Evolutionary conservation across 192 early-diverging fungal genomes (phyloP).

Genomic region (Dimargaris xerosporica): DNA sequence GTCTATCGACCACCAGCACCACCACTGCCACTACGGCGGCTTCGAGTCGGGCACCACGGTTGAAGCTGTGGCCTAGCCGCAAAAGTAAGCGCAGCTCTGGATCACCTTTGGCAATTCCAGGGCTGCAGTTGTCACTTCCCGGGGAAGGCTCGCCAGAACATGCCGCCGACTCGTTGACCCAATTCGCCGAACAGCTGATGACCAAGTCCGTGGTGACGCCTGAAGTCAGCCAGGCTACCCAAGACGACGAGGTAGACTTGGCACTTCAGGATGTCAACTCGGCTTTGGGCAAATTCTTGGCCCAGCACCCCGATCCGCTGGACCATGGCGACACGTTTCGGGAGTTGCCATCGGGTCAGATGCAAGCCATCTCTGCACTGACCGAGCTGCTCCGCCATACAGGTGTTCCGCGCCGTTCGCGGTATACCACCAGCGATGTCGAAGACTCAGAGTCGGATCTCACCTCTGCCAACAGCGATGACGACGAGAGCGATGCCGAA

Average conservation of each 20-base stretch:
- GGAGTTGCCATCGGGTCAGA: constrained; percentile 3
- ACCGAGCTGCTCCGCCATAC: constrained; percentile 5
- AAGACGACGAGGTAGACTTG: constrained; percentile 6
- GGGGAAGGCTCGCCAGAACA: no score
- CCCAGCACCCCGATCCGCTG: background rate
- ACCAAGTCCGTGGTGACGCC: background rate
- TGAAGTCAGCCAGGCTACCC: background rate
- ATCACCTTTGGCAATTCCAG: no score
- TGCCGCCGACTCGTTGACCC: no score
- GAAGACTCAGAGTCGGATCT: constrained; percentile 6
- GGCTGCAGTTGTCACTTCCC: no score
- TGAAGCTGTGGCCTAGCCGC: no score
- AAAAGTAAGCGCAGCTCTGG: no score
- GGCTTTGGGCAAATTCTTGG: constrained; percentile 4
- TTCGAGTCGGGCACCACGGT: no score
- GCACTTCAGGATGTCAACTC: constrained; percentile 6
- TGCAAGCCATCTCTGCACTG: constrained; percentile 9
- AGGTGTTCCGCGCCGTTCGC: background rate
- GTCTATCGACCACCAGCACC: no score
- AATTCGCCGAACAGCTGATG: no score
- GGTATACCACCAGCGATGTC: constrained; percentile 2
- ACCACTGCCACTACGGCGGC: no score
- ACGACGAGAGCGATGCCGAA: background rate
- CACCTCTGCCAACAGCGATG: background rate
- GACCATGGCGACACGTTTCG: background rate